Evolutionary conservation across 306 rosid genomes (phyloP), one percentile per base, ranked within the genome.

Genomic region (Trichosanthes truncata): DNA sequence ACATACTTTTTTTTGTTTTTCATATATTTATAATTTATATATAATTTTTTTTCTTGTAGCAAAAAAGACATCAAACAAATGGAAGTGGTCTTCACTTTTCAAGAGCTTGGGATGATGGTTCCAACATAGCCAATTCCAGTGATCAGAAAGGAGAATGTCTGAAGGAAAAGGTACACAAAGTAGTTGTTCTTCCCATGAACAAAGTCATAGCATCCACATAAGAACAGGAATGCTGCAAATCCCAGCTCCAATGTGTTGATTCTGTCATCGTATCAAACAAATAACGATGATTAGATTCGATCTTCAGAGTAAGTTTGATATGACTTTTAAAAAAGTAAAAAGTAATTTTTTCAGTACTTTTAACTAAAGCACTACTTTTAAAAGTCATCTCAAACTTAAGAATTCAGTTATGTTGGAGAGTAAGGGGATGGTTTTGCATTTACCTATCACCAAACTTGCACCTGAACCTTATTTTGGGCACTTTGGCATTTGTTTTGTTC

Each of bases 141-240:
- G 79, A 95, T 88, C 80, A 92, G 60, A 92, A 95, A 95, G 62
- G 87, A 62, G 31, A 95, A 14, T 80, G 97, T 92, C 84, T 95
- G 99, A 68, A 95, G 97, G 91, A 92, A 95, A 78, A 95, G 99
- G 87, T 95, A 95, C 3, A 95, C 59, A 38, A 95, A 95, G 83
- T 95, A 95, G 90, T 84, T 91, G 97, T 95, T 83, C 80, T 95
- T 91, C 81, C 99, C 99, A 36, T 95, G 91, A 33, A 87, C 93
- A 82, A 59, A 92, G 83, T 95, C 99, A 81, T 95, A 95, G 93
- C 99, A 95, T 73, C 99, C 99, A 77, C 97, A 92, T 4, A 95
- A 0, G 91, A 95, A 95, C 74, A 95, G 90, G 87, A 95, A 95
- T 3, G 72, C 87, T 4, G 93, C 99, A 75, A 95, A 95, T 87